These are phyloP conservation scores for Alloascoidea africana DNA, from an alignment of 805 yeast species.

Conservation along the genomic window DNA sequence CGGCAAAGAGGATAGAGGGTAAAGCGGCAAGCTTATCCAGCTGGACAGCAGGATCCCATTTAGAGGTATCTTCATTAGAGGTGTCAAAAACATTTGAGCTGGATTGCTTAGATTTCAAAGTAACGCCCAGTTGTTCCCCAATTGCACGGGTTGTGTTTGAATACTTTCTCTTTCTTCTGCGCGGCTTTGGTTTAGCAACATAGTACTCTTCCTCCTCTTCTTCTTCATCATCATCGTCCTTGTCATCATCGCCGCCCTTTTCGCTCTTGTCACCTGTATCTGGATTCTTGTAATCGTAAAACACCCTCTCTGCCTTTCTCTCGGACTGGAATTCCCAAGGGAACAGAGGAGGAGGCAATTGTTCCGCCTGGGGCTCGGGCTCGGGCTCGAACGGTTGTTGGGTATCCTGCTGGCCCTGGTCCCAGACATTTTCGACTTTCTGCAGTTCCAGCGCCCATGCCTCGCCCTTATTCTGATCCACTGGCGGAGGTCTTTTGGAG, in stretches of 20 bases:
- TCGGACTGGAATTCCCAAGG: slow-evolving; percentile 9
- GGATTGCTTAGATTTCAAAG: slow-evolving; percentile 6
- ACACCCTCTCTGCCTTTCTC: slow-evolving; percentile 5
- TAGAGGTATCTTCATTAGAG: slow-evolving; percentile 2
- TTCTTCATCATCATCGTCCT: slow-evolving; percentile 6
- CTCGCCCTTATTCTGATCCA: slow-evolving; percentile 6
- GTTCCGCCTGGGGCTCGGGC: background rate
- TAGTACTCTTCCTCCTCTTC: slow-evolving; percentile 10
- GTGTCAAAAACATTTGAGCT: slow-evolving; percentile 3
- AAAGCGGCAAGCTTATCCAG: slow-evolving; percentile 8
- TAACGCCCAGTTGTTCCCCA: slow-evolving; percentile 9
- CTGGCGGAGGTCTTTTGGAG: slow-evolving; percentile 7
- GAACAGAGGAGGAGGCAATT: slow-evolving; percentile 8
- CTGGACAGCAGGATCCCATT: slow-evolving; percentile 8
- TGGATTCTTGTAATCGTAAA: slow-evolving; percentile 7
- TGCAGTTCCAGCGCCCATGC: slow-evolving; percentile 6
- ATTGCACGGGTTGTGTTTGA: slow-evolving; percentile 2
- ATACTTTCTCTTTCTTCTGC: background rate
- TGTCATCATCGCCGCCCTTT: slow-evolving; percentile 4
- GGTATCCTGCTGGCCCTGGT: slow-evolving; percentile 3
- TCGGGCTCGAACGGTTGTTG: slow-evolving; percentile 3
- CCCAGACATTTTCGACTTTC: slow-evolving; percentile 8
- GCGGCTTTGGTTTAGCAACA: slow-evolving; percentile 5
- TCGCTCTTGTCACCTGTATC: slow-evolving; percentile 3
- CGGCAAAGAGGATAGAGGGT: slow-evolving; percentile 7